Evolutionary conservation across 2,329 filamentous ascomycete species (phyloP).

Genomic region (Aspergillus thermomutatus): DNA sequence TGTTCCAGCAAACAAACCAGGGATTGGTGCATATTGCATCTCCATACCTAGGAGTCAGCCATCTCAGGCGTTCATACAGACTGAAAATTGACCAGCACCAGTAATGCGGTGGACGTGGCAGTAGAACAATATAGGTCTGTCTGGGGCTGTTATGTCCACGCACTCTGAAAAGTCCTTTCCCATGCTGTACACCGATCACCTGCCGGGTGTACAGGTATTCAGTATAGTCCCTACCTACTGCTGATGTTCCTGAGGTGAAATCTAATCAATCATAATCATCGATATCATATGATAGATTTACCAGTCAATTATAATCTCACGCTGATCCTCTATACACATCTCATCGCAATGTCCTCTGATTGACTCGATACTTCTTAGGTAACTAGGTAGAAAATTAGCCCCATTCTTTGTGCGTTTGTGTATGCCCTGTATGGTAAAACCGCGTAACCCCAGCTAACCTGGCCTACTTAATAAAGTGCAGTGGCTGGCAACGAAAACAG

Average conservation of each 20-base stretch:
- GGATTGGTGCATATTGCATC: background rate
- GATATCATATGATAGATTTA: background rate
- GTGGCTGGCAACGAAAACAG: background rate
- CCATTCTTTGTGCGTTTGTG: conserved; percentile 8
- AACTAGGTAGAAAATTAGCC: background rate
- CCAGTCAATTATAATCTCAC: background rate
- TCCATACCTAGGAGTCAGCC: background rate
- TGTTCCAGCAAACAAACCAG: background rate
- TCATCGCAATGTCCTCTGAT: background rate
- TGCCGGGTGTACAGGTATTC: background rate
- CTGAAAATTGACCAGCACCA: background rate
- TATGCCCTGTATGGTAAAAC: conserved; percentile 7
- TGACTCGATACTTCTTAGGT: background rate
- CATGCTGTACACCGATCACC: background rate
- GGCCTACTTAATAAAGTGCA: too few relatives aligned
- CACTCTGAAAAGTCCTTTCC: background rate
- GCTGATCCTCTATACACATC: background rate
- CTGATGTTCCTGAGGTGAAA: background rate
- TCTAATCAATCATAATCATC: background rate
- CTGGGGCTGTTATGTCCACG: background rate
- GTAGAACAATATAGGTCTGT: background rate
- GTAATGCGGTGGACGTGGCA: background rate
- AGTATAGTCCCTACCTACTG: too few relatives aligned
- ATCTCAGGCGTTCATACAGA: background rate
- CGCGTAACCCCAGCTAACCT: conserved; percentile 13